A percentile compares a stretch with the other conserved stretches of the same genome.
Conservation (phyloP, 2,329 filamentous ascomycete species). For the Didymella arachidicola region DNA sequence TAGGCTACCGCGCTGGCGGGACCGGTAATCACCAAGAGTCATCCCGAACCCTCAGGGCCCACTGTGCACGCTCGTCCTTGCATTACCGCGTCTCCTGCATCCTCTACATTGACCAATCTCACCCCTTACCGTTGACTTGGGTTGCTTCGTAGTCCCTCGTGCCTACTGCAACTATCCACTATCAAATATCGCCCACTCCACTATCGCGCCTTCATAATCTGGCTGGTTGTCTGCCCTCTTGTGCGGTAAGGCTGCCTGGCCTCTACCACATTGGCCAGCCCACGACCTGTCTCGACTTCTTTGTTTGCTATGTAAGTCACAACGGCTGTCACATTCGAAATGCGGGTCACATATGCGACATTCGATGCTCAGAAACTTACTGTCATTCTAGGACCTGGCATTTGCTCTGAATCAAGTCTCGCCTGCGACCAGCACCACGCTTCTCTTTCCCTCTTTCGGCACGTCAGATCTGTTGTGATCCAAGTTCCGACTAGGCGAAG, state of each 20-base stretch:
- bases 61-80: slow-evolving; percentile 41
- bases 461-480: slow-evolving; percentile 39
- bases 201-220: slow-evolving; percentile 40
- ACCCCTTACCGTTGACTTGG: slow-evolving; percentile 37
- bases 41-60: slow-evolving; percentile 37
- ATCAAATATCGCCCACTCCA: slow-evolving; percentile 38
- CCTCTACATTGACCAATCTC: slow-evolving; percentile 36
- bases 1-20: slow-evolving; percentile 47
- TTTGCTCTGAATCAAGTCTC: slow-evolving; percentile 48
- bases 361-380: slow-evolving; percentile 44
- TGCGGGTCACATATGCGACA: slow-evolving; percentile 45
- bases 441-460: slow-evolving; percentile 44
- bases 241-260: slow-evolving; percentile 39
- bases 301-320: slow-evolving; percentile 50
- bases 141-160: slow-evolving; percentile 30
- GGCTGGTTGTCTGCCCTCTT: slow-evolving; percentile 33
- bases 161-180: slow-evolving; percentile 27
- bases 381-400: slow-evolving; percentile 46
- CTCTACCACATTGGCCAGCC: slow-evolving; percentile 36
- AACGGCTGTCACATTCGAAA: slow-evolving; percentile 40
- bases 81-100: slow-evolving; percentile 36
- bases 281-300: slow-evolving; percentile 44
- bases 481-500: slow-evolving; percentile 36
- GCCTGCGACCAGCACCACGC: slow-evolving; percentile 37
- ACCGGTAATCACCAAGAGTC: slow-evolving; percentile 46